These are phyloP conservation scores for Solanum chacoense DNA, from an alignment of 305 asterid species.

Conservation along the genomic window DNA sequence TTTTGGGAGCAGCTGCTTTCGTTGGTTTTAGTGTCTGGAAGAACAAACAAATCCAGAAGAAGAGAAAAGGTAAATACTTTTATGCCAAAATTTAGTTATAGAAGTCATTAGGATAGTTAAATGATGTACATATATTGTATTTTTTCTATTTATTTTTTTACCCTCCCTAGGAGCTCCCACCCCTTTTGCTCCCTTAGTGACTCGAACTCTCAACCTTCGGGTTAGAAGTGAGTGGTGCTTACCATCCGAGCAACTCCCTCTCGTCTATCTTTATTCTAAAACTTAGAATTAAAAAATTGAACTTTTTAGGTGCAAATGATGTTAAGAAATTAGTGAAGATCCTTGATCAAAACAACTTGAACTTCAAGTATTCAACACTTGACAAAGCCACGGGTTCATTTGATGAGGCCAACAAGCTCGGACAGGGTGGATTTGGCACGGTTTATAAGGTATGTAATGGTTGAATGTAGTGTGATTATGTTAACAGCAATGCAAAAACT, in stretches of 20 bases:
- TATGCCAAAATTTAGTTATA: not conserved
- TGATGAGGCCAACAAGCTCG: conserved; percentile 34
- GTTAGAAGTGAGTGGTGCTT: too few species aligned
- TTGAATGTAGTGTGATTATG: not conserved
- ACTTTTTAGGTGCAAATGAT: conserved; percentile 17
- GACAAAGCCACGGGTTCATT: conserved; percentile 32
- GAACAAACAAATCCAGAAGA: conserved; percentile 11
- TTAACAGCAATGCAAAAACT: too few species aligned
- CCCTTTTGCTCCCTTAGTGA: too few species aligned
- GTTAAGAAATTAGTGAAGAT: conserved; percentile 17
- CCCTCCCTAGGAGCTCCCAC: too few species aligned
- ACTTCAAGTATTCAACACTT: conserved; percentile 34
- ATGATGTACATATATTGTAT: not conserved
- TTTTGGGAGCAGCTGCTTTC: not conserved
- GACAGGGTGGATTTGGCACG: conserved; percentile 37
- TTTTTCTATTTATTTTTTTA: too few species aligned
- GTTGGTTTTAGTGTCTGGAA: conserved; percentile 14
- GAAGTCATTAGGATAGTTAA: not conserved
- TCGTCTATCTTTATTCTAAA: not conserved
- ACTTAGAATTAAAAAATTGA: not conserved
- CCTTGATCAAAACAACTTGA: conserved; percentile 23
- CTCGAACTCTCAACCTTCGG: too few species aligned
- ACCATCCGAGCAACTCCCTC: too few species aligned
- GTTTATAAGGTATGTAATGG: conserved; percentile 23
- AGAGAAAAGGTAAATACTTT: conserved; percentile 15